Percentiles rank a stretch among this genome's conserved stretches.
Evolutionary conservation across 352 stramenopile genomes (phyloP).

Genomic region (Phytopythium boreale): DNA sequence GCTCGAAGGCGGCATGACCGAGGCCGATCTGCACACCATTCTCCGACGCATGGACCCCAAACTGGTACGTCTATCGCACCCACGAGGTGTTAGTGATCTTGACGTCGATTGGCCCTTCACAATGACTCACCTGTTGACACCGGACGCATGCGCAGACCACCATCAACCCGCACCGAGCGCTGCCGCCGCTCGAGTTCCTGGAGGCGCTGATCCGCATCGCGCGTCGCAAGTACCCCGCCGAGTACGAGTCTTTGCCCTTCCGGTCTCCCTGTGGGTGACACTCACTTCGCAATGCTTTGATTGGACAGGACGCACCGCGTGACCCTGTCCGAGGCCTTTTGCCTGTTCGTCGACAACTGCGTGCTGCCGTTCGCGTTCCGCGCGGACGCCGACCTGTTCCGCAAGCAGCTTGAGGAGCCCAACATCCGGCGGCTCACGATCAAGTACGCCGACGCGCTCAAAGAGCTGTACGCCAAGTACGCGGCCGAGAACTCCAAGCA

Average conservation of each 20-base stretch:
- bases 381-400: constrained; percentile 68
- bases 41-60: constrained; percentile 47
- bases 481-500: constrained; percentile 40
- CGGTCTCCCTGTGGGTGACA: background rate
- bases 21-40: constrained; percentile 40
- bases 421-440: constrained; percentile 59
- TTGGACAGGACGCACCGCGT: constrained; percentile 44
- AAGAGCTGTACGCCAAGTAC: constrained; percentile 53
- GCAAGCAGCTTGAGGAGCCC: constrained; percentile 64
- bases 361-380: constrained; percentile 74
- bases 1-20: constrained; percentile 42
- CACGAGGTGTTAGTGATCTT: background rate
- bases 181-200: constrained; percentile 62
- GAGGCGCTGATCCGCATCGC: constrained; percentile 59
- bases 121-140: background rate
- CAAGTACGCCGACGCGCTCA: constrained; percentile 62
- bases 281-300: background rate
- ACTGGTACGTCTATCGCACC: background rate
- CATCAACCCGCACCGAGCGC: constrained; percentile 35
- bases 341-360: constrained; percentile 69
- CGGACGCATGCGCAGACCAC: constrained; percentile 15
- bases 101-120: background rate
- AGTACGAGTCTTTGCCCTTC: constrained; percentile 26
- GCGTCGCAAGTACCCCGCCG: constrained; percentile 60
- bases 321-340: constrained; percentile 74